Base-by-base conservation (phyloP, 257 asterid genomes). In the Plantago elongata region DNA sequence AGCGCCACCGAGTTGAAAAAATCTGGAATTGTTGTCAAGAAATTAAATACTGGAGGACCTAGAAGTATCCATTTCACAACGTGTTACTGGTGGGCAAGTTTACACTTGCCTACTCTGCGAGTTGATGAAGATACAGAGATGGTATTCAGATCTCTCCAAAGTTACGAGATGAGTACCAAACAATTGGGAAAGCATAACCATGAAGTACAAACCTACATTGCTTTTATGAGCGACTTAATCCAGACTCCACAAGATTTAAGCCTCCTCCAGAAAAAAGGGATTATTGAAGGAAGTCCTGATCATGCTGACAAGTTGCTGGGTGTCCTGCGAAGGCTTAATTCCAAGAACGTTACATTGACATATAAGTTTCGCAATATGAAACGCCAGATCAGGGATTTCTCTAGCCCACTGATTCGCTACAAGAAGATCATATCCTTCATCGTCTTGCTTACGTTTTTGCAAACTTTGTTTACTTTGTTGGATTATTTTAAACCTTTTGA, bases 361-460 rank as follows among this genome's bases (percentile, higher is more conserved):
- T n/a, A 17, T 13, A 60, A 60, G 11, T 45, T 68, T 1, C 61
- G 11, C 61, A n/a, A 0, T 6, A 34, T 60, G 54, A 68, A 62
- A 56, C 11, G 66, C 13, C 7, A 67, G 27, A 49, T 58, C n/a
- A 57, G 48, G 6, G 65, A 50, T 51, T 67, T 38, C 46, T 40
- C 72, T 13, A 34, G 40, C 8, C 40, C 40, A 34, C 3, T 34
- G 40, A 34, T 34, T 1, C 40, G 40, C 8, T 34, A 49, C 29
- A 11, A 60, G 46, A 11, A 5, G 34, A 15, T 67, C n/a, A 7
- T 60, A 4, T 42, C 40, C 54, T 8, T 68, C 17, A 62, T 60
- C 6, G 54, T 43, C 8, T 17, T 68, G 11, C 66, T 68, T 42
- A 50, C 72, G 1, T 11, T 68, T 11, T 13, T 68, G 17, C 66